A percentile compares a stretch with the other conserved stretches of the same genome.
phyloP scores from a whole-genome alignment of 768 basidiomycete genomes.

The Leccinum ochraceum region DNA sequence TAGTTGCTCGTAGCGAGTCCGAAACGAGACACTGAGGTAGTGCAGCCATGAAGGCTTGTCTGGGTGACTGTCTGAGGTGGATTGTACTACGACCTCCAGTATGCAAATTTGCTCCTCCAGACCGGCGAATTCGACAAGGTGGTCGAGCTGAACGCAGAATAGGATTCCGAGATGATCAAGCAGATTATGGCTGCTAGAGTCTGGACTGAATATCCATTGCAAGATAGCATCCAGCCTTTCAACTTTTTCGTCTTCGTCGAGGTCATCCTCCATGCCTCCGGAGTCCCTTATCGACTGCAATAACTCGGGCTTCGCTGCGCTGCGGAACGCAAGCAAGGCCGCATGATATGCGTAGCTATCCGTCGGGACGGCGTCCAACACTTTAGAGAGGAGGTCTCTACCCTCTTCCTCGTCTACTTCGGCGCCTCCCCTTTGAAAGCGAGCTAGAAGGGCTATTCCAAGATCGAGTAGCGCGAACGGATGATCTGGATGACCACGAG shows the following conservation, averaged over 20 bases:
- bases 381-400: not conserved
- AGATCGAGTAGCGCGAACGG: not conserved
- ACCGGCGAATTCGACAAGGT: not conserved
- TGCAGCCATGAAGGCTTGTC: not conserved
- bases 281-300: not conserved
- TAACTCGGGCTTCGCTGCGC: not conserved
- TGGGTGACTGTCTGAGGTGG: not conserved
- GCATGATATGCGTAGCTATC: not conserved
- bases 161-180: not conserved
- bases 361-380: not conserved
- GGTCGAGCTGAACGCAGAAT: not conserved
- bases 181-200: not conserved
- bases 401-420: not conserved
- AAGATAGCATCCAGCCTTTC: not conserved
- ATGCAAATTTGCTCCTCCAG: not conserved
- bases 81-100: not conserved
- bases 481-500: not conserved
- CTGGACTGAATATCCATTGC: not conserved
- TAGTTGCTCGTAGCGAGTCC: not conserved
- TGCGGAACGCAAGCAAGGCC: not conserved
- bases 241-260: not conserved
- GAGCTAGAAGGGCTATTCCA: not conserved
- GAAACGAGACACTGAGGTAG: not conserved
- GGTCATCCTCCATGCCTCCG: not conserved
- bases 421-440: not conserved